Base-by-base conservation (phyloP, 2,329 filamentous ascomycete species). In the Pleomassaria siparia region DNA sequence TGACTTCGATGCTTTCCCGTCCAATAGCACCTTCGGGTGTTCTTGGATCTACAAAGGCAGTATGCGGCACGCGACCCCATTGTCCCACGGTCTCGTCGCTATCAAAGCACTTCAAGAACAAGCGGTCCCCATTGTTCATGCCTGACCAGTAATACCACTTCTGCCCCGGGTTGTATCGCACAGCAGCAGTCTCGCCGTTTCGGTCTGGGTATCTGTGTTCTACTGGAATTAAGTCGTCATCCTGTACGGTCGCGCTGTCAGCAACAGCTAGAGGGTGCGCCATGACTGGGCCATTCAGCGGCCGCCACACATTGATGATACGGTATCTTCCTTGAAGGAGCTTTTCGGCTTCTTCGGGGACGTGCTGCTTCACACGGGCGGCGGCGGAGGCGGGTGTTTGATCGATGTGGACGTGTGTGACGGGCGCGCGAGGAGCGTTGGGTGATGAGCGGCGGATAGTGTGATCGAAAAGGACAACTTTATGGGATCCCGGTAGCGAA, bases 1-100 rank as follows among this genome's bases (percentile, higher is more conserved):
- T 80, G 13, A 96, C 88, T 71, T 96, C 91, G 66, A 96, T 95
- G 66, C 90, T 95, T 76, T 95, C 88, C 55, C 91, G 80, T 0
- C 81, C 81, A 54, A 84, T 83, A 4, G 87, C 89, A 37, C 85
- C 87, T 15, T 78, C 73, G 2, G 84, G 81, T 1, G 87, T 89
- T 50, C 85, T 76, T 2, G 88, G 86, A 66, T 96, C 87, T 30
- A 79, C 75, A 71, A 96, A 96, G 0, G 71, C 70, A 12, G 70
- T 47, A 81, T 83, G 29, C 60, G 75, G 77, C 50, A 78, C 76
- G 25, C 74, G 65, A 20, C 74, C 74, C 47, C 71, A 70, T 8
- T 67, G 60, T 1, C 71, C 73, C 2, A 67, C 65, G 4, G 28
- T 65, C 50, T 69, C 67, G 40, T 85, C 79, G 55, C 79, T 87